These are phyloP conservation scores for Rhodocollybia butyracea DNA, from an alignment of 768 basidiomycete genomes.

Conservation along the genomic window DNA sequence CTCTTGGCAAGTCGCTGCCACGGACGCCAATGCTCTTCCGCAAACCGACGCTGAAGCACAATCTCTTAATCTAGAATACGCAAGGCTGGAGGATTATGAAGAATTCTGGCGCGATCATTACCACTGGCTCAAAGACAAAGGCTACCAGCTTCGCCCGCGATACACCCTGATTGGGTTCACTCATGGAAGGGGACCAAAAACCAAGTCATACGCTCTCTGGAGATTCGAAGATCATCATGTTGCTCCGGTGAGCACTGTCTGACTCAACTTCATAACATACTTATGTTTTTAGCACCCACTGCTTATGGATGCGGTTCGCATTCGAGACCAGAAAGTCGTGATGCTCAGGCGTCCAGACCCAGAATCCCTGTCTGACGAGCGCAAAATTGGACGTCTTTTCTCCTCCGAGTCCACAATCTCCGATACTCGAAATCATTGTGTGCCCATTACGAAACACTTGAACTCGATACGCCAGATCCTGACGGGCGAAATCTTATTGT, in stretches of 20 bases:
- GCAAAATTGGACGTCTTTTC: constrained; percentile 18
- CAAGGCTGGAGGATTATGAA: not conserved
- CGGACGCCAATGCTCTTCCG: no score
- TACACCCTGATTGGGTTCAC: constrained; percentile 29
- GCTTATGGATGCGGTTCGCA: constrained; percentile 26
- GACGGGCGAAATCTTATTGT: not conserved
- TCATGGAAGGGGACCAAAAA: constrained; percentile 25
- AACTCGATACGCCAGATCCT: not conserved
- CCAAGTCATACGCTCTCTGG: not conserved
- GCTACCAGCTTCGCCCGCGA: constrained; percentile 30
- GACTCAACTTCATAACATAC: not conserved
- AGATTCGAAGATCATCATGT: constrained; percentile 8
- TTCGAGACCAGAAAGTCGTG: constrained; percentile 24
- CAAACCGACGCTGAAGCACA: no score
- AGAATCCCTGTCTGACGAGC: constrained; percentile 20
- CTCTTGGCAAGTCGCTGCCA: no score
- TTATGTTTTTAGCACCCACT: constrained; percentile 4
- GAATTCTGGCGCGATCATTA: constrained; percentile 15
- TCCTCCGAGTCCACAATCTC: no score
- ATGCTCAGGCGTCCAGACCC: constrained; percentile 15
- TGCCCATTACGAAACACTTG: constrained; percentile 7
- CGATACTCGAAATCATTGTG: constrained; percentile 11
- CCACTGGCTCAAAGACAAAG: no score
- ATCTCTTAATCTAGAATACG: no score
- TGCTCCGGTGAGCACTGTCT: not conserved